Conservation (phyloP, 805 yeast genomes). For the Scheffersomyces ergatensis region DNA sequence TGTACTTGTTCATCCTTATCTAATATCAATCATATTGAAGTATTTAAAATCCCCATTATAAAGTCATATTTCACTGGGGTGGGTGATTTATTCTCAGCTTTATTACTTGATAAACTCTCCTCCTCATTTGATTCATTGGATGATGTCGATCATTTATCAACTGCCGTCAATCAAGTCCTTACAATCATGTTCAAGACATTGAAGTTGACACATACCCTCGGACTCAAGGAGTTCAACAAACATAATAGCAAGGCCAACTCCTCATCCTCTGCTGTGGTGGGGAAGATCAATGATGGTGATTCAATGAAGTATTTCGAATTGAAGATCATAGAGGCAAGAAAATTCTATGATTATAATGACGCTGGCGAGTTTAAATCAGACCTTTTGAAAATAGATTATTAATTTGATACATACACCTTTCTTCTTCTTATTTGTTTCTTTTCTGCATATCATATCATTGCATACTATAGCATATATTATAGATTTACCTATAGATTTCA, state of each 20-base stretch:
- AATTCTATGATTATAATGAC: constrained; percentile 26
- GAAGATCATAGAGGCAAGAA: constrained; percentile 59
- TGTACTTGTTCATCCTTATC: constrained; percentile 21
- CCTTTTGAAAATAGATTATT: neutral
- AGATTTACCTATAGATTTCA: too few relatives aligned
- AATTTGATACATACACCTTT: neutral
- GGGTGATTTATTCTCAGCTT: constrained; percentile 86
- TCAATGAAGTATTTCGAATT: constrained; percentile 75
- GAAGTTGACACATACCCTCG: constrained; percentile 40
- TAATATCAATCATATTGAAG: constrained; percentile 11
- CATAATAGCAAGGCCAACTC: constrained; percentile 7
- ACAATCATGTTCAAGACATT: constrained; percentile 55
- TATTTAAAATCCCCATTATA: constrained; percentile 57
- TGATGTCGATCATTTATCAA: constrained; percentile 10
- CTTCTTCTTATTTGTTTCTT: too few relatives aligned
- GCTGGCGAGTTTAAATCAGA: constrained; percentile 16
- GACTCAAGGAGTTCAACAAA: constrained; percentile 32
- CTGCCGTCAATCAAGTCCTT: constrained; percentile 53
- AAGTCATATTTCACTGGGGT: constrained; percentile 92
- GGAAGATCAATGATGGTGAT: constrained; percentile 53
- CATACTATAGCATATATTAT: too few relatives aligned
- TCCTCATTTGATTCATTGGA: neutral
- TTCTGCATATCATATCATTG: too few relatives aligned
- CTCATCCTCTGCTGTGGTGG: constrained; percentile 14
- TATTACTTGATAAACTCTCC: constrained; percentile 60